Evolutionary conservation across 352 stramenopile genomes (phyloP).

Genomic region (Globisporangium irregulare): DNA sequence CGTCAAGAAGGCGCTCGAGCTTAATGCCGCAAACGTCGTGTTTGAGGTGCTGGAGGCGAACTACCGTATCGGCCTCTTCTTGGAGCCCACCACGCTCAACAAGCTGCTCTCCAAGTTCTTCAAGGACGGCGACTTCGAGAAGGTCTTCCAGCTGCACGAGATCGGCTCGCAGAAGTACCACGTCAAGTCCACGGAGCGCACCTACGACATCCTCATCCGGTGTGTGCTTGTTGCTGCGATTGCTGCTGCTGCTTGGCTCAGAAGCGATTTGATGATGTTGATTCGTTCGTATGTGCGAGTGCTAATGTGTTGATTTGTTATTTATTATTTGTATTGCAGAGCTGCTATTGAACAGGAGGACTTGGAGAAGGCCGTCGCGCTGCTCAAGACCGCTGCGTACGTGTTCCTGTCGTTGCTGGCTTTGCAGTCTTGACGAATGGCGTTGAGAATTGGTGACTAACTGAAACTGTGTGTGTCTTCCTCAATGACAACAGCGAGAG

Average conservation of each 20-base stretch:
- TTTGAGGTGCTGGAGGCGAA: conserved; percentile 81
- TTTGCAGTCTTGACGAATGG: not conserved
- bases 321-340: conserved; percentile 15
- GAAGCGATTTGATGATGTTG: not conserved
- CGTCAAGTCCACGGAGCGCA: conserved; percentile 82
- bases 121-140: conserved; percentile 73
- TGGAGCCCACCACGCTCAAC: conserved; percentile 78
- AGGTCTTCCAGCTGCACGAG: conserved; percentile 74
- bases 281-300: not conserved
- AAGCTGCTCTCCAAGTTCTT: conserved; percentile 84
- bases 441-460: not conserved
- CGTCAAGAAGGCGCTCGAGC: conserved; percentile 82
- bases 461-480: conserved; percentile 4
- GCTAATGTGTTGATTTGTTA: not conserved
- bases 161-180: conserved; percentile 78
- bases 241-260: not conserved
- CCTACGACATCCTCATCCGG: conserved; percentile 83
- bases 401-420: conserved; percentile 16
- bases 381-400: conserved; percentile 75
- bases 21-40: conserved; percentile 62
- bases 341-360: conserved; percentile 73
- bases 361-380: conserved; percentile 64
- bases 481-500: conserved; percentile 32
- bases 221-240: conserved; percentile 15
- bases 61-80: conserved; percentile 81